Evolutionary conservation across 257 asterid genomes (phyloP), one percentile per base, ranked within the genome.

Genomic region (Solanum etuberosum): DNA sequence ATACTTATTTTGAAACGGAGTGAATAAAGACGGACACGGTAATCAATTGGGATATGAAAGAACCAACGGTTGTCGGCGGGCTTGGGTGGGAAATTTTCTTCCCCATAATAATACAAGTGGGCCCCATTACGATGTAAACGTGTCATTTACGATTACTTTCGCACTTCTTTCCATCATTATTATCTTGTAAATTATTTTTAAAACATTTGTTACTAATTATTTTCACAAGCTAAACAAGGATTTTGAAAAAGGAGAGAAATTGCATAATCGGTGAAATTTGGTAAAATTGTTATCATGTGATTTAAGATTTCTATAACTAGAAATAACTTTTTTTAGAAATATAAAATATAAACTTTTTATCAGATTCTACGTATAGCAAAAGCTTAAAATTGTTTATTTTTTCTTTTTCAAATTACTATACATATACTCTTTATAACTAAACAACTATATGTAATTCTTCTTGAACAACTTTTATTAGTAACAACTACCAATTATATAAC

Each of bases 341-440:
- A 40, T 9, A 40, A 40, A 40, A 40, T 38, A 38, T 38, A 7
- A 38, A 7, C 0, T 7, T 38, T 38, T 38, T 38, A 0, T 14
- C 48, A 42, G 0, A 4, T 5, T 51, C n/a, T 51, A 18, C 0
- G 9, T 16, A 51, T 1, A 16, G 1, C 8, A 51, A 0, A 5
- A 48, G 1, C 0, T 13, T 42, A 57, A 9, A 21, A 20, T 57
- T 57, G 3, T 21, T 7, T 61, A 9, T 61, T 11, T 61, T n/a
- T 61, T 61, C 15, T n/a, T 25, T 63, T 9, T 10, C 13, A 63
- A 63, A n/a, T n/a, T 63, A n/a, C 71, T n/a, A 40, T 40, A n/a
- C 32, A 51, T 51, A 6, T 51, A 16, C 61, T 51, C 6, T 16
- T 11, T n/a, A n/a, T 25, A 5, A 65, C 20, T 11, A 65, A 10